These are phyloP conservation scores for Saccharomycopsis javanensis DNA, from an alignment of 805 yeast genomes.

Conservation along the genomic window DNA sequence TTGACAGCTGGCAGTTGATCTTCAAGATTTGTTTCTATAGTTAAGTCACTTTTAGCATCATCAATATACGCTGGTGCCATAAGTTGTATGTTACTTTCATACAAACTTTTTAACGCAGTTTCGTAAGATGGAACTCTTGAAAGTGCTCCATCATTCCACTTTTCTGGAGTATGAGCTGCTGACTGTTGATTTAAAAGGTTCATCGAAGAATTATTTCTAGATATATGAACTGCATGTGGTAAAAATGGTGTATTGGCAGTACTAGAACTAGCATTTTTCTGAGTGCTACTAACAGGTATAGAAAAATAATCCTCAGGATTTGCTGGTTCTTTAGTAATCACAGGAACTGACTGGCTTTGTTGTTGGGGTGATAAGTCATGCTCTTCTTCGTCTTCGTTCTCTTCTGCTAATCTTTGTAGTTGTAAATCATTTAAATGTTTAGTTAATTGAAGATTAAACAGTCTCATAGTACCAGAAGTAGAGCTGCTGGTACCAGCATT, in stretches of 20 bases:
- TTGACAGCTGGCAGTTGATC: not conserved
- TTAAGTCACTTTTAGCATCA: not conserved
- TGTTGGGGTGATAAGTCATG: not conserved
- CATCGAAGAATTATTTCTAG: conserved; percentile 46
- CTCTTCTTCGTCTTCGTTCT: conserved; percentile 15
- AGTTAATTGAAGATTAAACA: conserved; percentile 28
- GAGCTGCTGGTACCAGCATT: not conserved
- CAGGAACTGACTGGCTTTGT: not conserved
- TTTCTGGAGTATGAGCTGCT: conserved; percentile 21
- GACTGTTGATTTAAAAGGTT: conserved; percentile 22
- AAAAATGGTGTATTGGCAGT: conserved; percentile 36
- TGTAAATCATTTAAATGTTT: conserved; percentile 45
- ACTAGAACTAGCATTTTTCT: conserved; percentile 16
- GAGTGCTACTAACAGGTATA: conserved; percentile 6
- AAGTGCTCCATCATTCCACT: conserved; percentile 36
- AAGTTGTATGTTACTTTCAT: not conserved
- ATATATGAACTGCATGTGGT: conserved; percentile 48
- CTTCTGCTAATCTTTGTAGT: conserved; percentile 34
- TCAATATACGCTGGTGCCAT: conserved; percentile 53
- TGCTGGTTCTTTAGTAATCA: not conserved
- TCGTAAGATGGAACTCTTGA: conserved; percentile 78
- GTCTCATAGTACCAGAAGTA: conserved; percentile 3
- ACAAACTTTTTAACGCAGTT: conserved; percentile 50
- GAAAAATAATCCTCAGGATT: conserved; percentile 29
- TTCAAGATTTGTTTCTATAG: not conserved